Conservation (phyloP, 192 early-diverging fungal genomes). For the Physocladia obscura region DNA sequence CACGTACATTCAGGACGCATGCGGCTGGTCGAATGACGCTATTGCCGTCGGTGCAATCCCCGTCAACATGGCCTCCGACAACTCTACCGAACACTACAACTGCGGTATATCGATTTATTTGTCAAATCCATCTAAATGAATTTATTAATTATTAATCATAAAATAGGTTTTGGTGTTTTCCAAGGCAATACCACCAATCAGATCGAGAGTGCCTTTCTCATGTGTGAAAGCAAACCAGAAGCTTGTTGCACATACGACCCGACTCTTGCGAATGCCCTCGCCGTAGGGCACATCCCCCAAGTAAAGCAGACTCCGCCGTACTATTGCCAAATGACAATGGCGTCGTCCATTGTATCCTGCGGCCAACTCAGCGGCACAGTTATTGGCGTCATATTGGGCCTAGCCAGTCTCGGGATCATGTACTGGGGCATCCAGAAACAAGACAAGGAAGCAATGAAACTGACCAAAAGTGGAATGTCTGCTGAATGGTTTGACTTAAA, state of each 20-base stretch:
- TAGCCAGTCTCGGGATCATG: neutral
- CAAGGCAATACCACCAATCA: constrained; percentile 4
- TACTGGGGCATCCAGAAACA: constrained; percentile 8
- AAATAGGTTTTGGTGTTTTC: constrained; percentile 5
- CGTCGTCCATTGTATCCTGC: neutral
- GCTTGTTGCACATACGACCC: constrained; percentile 11
- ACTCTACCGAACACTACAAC: neutral
- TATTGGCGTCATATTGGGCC: neutral
- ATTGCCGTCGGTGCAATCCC: neutral
- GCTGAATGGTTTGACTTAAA: neutral
- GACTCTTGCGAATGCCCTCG: neutral
- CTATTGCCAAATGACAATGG: constrained; percentile 7
- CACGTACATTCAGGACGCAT: neutral
- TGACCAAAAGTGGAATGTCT: neutral
- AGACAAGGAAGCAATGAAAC: constrained; percentile 9
- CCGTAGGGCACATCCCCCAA: neutral
- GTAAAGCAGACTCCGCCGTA: neutral
- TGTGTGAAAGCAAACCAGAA: constrained; percentile 1
- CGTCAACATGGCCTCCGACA: neutral
- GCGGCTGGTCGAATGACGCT: neutral
- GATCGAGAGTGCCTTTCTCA: neutral
- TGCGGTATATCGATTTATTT: neutral
- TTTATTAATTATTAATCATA: no score
- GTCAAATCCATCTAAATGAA: neutral
- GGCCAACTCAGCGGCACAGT: constrained; percentile 7